Evolutionary conservation across 495 filamentous ascomycete genomes (phyloP).

Genomic region (Trichocladium uniseriatum): DNA sequence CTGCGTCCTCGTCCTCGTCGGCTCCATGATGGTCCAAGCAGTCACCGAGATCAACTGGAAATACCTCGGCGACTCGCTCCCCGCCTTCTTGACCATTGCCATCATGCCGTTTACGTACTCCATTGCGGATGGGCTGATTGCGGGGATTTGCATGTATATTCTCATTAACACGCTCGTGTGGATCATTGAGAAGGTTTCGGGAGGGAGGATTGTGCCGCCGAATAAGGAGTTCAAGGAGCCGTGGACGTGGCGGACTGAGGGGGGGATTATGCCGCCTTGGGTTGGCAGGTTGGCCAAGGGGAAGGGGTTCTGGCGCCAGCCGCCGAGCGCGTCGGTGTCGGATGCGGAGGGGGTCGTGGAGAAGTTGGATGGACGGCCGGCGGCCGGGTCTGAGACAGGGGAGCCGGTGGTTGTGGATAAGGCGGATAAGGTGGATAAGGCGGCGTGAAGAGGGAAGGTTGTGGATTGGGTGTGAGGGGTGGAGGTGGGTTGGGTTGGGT

Average conservation of each 20-base stretch:
- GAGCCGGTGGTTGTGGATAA: background rate
- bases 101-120: conserved; percentile 82
- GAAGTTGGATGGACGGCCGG: conserved; percentile 6
- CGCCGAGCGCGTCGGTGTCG: conserved; percentile 1
- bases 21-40: conserved; percentile 68
- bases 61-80: conserved; percentile 68
- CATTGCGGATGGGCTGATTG: conserved; percentile 70
- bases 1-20: conserved; percentile 70
- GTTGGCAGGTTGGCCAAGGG: conserved; percentile 49
- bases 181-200: conserved; percentile 52
- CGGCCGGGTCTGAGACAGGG: conserved; percentile 1
- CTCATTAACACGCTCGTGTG: conserved; percentile 56
- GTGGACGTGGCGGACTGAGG: conserved; percentile 60
- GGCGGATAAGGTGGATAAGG: background rate
- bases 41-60: conserved; percentile 75
- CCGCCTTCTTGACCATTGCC: conserved; percentile 70
- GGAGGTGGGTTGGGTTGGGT: no score
- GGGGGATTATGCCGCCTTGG: conserved; percentile 64
- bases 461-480: no score
- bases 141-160: conserved; percentile 64
- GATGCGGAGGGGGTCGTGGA: conserved; percentile 15
- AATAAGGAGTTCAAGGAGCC: conserved; percentile 64
- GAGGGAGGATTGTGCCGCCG: conserved; percentile 59
- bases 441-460: no score
- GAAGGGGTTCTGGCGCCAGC: conserved; percentile 38